Conservation (phyloP, 306 rosid genomes). For the Datisca glomerata region DNA sequence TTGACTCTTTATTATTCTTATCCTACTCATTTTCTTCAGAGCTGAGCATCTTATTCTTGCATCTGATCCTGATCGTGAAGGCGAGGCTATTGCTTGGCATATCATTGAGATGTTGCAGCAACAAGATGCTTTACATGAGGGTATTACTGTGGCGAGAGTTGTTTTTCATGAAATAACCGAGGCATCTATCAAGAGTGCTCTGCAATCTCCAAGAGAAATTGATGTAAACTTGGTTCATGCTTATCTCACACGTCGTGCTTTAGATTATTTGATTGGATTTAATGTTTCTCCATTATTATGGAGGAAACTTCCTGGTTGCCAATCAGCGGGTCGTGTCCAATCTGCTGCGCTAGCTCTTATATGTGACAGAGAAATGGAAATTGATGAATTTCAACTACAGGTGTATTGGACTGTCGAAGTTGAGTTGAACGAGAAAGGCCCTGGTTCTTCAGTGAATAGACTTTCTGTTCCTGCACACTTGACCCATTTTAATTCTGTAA, state of each 20-base stretch:
- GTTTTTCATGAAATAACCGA: slow-evolving; percentile 95
- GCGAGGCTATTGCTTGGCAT: slow-evolving; percentile 99
- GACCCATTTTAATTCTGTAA: slow-evolving; percentile 56
- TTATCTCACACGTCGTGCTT: slow-evolving; percentile 94
- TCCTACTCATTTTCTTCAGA: slow-evolving; percentile 54
- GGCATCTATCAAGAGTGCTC: slow-evolving; percentile 62
- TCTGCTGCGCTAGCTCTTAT: slow-evolving; percentile 95
- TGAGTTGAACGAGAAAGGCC: slow-evolving; percentile 31
- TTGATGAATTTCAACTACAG: slow-evolving; percentile 61
- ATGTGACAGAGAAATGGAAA: slow-evolving; percentile 91
- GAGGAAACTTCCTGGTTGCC: slow-evolving; percentile 97
- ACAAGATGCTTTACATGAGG: slow-evolving; percentile 64
- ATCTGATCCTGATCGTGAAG: slow-evolving; percentile 99
- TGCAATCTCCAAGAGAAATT: slow-evolving; percentile 67
- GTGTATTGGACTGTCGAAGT: slow-evolving; percentile 68
- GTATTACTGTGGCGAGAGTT: slow-evolving; percentile 56
- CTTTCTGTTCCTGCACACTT: slow-evolving; percentile 45
- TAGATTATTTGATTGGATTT: slow-evolving; percentile 97
- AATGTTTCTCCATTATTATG: slow-evolving; percentile 88
- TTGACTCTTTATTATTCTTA: slow-evolving; percentile 18
- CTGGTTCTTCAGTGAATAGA: slow-evolving; percentile 16
- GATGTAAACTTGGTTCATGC: slow-evolving; percentile 83
- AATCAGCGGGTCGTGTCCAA: slow-evolving; percentile 96
- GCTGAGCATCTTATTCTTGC: slow-evolving; percentile 98
- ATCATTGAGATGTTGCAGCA: slow-evolving; percentile 88